Percentiles rank a stretch among this genome's conserved stretches.
Conservation (phyloP, 768 basidiomycete species). For the Mycena floridula region DNA sequence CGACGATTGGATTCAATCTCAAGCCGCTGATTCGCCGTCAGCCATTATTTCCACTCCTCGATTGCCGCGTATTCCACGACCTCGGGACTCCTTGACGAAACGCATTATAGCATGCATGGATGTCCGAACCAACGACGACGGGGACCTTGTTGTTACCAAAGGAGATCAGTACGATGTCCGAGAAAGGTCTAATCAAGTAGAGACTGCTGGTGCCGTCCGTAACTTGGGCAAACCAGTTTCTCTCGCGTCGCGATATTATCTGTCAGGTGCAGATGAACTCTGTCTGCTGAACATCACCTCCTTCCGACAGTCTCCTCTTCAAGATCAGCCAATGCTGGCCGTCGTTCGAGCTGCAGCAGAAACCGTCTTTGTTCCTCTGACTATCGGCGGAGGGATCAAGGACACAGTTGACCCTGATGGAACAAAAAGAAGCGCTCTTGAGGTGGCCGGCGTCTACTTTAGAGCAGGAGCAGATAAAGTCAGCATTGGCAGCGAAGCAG, state of each 20-base stretch:
- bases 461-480: slow-evolving; percentile 98
- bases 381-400: slow-evolving; percentile 97
- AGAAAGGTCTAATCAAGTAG: slow-evolving; percentile 51
- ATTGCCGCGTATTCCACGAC: slow-evolving; percentile 27
- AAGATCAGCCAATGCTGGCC: slow-evolving; percentile 97
- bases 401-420: slow-evolving; percentile 95
- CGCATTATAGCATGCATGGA: slow-evolving; percentile 97
- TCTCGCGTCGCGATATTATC: slow-evolving; percentile 81
- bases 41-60: slow-evolving; percentile 11
- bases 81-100: slow-evolving; percentile 73
- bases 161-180: slow-evolving; percentile 99
- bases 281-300: slow-evolving; percentile 99
- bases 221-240: slow-evolving; percentile 98
- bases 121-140: slow-evolving; percentile 91
- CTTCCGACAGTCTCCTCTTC: slow-evolving; percentile 92
- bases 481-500: slow-evolving; percentile 94
- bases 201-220: slow-evolving; percentile 72
- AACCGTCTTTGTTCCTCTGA: slow-evolving; percentile 92
- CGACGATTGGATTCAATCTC: slow-evolving; percentile 68
- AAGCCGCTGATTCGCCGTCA: slow-evolving; percentile 33
- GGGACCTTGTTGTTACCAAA: slow-evolving; percentile 98
- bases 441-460: slow-evolving; percentile 95
- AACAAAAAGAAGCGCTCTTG: slow-evolving; percentile 76
- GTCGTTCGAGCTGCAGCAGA: slow-evolving; percentile 88
- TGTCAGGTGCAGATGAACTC: slow-evolving; percentile 89